A percentile compares a stretch with the other conserved stretches of the same genome.
Evolutionary conservation across 2,329 filamentous ascomycete genomes (phyloP).

Genomic region (Aspergillus fumigatiaffinis): DNA sequence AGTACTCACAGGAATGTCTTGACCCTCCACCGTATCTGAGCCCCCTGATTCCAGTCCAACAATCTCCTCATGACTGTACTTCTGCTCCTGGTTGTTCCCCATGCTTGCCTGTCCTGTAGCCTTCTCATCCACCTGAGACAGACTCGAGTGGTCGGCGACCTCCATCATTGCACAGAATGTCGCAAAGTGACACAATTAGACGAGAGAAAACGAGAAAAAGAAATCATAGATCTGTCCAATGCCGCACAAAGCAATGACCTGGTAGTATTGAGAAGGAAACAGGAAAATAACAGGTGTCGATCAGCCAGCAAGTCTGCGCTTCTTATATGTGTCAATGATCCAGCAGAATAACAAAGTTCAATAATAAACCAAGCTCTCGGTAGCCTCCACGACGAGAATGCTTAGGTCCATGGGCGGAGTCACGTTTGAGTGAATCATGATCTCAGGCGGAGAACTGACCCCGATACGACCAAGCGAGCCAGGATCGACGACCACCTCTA

Average conservation of each 20-base stretch:
- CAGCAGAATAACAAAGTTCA: neutral
- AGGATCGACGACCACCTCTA: neutral
- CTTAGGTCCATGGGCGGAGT: constrained; percentile 1
- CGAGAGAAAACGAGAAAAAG: neutral
- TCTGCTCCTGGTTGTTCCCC: constrained; percentile 25
- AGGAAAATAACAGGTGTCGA: constrained; percentile 2
- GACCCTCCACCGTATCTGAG: constrained; percentile 30
- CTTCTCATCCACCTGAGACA: constrained; percentile 27
- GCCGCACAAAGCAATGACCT: neutral
- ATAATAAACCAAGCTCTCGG: neutral
- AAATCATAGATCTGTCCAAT: neutral
- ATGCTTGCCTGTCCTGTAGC: constrained; percentile 21
- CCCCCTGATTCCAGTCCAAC: constrained; percentile 32
- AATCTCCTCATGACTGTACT: constrained; percentile 46
- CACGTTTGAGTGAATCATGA: neutral
- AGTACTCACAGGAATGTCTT: constrained; percentile 42
- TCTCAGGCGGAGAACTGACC: neutral
- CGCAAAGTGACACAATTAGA: neutral
- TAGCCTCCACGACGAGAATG: constrained; percentile 3
- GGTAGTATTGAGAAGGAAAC: neutral
- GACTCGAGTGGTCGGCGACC: constrained; percentile 13
- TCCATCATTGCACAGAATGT: constrained; percentile 12
- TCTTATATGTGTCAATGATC: constrained; percentile 2
- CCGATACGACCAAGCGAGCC: constrained; percentile 7
- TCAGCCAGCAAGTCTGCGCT: constrained; percentile 6